phyloP scores from a whole-genome alignment of 2,329 filamentous ascomycete species.

The Magnaporthiopsis incrustans region DNA sequence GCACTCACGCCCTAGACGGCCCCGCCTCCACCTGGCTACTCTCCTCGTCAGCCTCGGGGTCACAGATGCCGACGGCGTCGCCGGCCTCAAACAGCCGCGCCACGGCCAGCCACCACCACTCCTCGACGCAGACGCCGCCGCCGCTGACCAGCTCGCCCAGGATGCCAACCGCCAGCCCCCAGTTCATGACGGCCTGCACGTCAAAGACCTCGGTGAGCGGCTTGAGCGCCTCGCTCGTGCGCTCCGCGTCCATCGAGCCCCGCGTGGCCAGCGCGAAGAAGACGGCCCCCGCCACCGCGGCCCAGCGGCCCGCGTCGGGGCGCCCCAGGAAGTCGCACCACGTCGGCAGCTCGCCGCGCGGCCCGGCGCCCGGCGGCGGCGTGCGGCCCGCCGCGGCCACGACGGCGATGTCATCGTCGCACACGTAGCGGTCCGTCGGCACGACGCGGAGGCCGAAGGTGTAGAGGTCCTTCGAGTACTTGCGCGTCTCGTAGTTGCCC shows the following conservation, averaged over 20 bases:
- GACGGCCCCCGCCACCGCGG: constrained; percentile 53
- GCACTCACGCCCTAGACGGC: not conserved
- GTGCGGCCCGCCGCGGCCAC: not conserved
- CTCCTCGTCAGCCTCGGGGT: not conserved
- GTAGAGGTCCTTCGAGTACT: constrained; percentile 57
- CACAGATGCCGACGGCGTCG: not conserved
- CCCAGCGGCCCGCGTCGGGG: constrained; percentile 53
- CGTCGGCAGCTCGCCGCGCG: constrained; percentile 50
- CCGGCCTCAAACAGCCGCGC: constrained; percentile 25
- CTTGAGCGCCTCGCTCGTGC: constrained; percentile 46
- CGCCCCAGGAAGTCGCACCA: constrained; percentile 65
- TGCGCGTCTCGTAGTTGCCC: constrained; percentile 62
- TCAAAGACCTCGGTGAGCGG: constrained; percentile 57
- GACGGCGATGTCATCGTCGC: constrained; percentile 18
- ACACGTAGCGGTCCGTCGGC: constrained; percentile 51
- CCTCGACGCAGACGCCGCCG: constrained; percentile 32
- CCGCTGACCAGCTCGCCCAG: constrained; percentile 30
- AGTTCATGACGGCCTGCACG: constrained; percentile 47
- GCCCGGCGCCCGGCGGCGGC: constrained; percentile 18
- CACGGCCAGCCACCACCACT: constrained; percentile 62
- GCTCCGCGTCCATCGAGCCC: constrained; percentile 45
- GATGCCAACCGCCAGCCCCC: constrained; percentile 48
- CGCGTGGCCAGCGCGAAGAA: constrained; percentile 55
- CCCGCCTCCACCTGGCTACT: too few relatives aligned
- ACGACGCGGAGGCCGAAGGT: constrained; percentile 54